Base-by-base conservation (phyloP, 805 yeast species). In the Nakazawaea laoshanensis region DNA sequence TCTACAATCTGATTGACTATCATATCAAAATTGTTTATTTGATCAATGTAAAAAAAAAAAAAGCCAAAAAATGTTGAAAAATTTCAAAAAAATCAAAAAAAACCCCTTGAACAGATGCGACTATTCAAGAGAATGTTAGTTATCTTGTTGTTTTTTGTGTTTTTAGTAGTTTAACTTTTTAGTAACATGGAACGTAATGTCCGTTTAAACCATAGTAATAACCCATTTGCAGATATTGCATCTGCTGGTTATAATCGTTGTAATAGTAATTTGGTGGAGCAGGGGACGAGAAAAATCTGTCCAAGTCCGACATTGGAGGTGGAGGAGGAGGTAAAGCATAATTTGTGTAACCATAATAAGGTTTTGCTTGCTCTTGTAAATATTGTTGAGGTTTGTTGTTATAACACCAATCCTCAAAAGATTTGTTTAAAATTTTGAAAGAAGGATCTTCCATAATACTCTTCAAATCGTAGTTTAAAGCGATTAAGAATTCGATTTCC, bases 401-500 rank as follows among this genome's bases (percentile, higher is more conserved):
- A 4, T 14, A 4, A 26, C 35, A 35, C 38, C 38, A 35, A 18
- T 30, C 31, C 15, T 26, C 24, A 23, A 27, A 35, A 9, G 38
- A 30, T n/a, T 35, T 35, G 11, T 35, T 28, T 25, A 35, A 35
- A 17, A 35, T 29, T 17, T 26, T 27, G 17, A 30, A 35, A 19
- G 34, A 26, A 16, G 32, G 13, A 24, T 34, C 33, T 13, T 35
- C 38, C 31, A 30, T 18, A 3, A 30, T 30, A 13, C 21, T 31
- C 21, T 36, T 31, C 30, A 36, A 36, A 19, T 36, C 32, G 24
- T 36, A 36, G 13, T 31, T 30, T 20, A 36, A 31, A 12, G 21
- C 19, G 7, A 50, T 46, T 39, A 85, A 65, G 89, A 94, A 89
- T 28, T 60, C 63, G 34, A 70, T 70, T 61, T 89, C 98, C 40